Conservation (phyloP, 371 early-diverging fungal genomes). For the Mucor mucedo region DNA sequence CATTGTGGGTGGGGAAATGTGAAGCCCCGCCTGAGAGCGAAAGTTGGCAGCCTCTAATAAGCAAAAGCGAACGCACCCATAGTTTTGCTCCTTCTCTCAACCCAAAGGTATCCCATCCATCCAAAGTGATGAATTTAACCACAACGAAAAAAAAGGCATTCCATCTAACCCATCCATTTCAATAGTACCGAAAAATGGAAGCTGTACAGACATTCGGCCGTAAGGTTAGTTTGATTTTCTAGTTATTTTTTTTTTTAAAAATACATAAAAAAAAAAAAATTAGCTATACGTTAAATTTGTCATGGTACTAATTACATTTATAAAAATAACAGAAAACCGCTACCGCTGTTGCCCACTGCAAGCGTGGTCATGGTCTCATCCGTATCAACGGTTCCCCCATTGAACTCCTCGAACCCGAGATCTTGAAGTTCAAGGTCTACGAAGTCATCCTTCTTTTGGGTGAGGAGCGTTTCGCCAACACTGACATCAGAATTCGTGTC, state of each 20-base stretch:
- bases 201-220: constrained; percentile 65
- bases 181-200: constrained; percentile 51
- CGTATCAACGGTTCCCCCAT: constrained; percentile 97
- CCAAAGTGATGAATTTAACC: not conserved
- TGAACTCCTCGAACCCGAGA: constrained; percentile 95
- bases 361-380: constrained; percentile 93
- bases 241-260: not conserved
- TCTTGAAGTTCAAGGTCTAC: constrained; percentile 97
- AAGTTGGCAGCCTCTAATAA: constrained; percentile 8
- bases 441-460: constrained; percentile 98
- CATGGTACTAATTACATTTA: not conserved
- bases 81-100: constrained; percentile 36
- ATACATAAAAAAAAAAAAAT: too few species aligned
- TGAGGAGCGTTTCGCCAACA: constrained; percentile 93
- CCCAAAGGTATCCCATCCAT: constrained; percentile 39
- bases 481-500: constrained; percentile 98
- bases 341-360: constrained; percentile 99
- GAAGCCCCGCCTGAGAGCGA: not conserved
- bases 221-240: constrained; percentile 39
- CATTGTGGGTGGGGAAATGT: not conserved
- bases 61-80: constrained; percentile 23
- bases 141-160: not conserved
- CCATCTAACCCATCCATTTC: constrained; percentile 11
- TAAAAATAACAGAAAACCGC: constrained; percentile 91
- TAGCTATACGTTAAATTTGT: not conserved